A percentile compares a stretch with the other conserved stretches of the same genome.
These are phyloP conservation scores for Russula foetens DNA, from an alignment of 768 basidiomycete species.

Conservation along the genomic window DNA sequence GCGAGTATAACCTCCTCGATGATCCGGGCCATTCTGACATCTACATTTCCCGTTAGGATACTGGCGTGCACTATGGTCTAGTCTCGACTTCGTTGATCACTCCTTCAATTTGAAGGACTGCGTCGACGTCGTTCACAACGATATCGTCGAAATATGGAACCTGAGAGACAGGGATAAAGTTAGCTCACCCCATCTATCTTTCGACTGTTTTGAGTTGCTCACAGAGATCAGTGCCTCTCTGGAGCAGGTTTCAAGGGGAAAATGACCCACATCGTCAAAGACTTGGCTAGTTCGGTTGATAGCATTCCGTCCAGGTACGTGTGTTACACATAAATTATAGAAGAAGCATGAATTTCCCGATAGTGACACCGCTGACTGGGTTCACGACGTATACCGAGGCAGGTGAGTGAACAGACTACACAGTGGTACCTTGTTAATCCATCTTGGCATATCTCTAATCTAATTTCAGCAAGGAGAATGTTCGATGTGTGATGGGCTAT, in stretches of 20 bases:
- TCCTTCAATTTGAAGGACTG: not conserved
- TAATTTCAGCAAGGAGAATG: not conserved
- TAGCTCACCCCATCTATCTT: not conserved
- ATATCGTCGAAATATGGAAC: not conserved
- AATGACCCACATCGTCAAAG: constrained; percentile 2
- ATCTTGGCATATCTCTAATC: not conserved
- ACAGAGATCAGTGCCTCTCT: not conserved
- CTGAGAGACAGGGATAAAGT: not conserved
- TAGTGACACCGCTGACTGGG: not conserved
- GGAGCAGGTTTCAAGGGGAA: not conserved
- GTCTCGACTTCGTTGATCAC: not conserved
- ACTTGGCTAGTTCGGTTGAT: not conserved
- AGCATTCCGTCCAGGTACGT: not conserved
- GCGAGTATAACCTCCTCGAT: not conserved
- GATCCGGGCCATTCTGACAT: not conserved
- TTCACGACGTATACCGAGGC: not conserved
- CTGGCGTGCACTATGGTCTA: constrained; percentile 3
- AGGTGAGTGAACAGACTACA: not conserved
- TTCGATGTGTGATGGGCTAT: constrained; percentile 3
- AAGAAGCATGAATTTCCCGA: not conserved
- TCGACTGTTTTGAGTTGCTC: not conserved
- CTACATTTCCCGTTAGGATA: not conserved
- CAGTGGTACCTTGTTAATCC: not conserved
- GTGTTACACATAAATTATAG: no score
- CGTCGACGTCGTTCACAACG: not conserved